These are phyloP conservation scores for Powellomyces hirtus DNA, from an alignment of 192 early-diverging fungal genomes.

Conservation along the genomic window DNA sequence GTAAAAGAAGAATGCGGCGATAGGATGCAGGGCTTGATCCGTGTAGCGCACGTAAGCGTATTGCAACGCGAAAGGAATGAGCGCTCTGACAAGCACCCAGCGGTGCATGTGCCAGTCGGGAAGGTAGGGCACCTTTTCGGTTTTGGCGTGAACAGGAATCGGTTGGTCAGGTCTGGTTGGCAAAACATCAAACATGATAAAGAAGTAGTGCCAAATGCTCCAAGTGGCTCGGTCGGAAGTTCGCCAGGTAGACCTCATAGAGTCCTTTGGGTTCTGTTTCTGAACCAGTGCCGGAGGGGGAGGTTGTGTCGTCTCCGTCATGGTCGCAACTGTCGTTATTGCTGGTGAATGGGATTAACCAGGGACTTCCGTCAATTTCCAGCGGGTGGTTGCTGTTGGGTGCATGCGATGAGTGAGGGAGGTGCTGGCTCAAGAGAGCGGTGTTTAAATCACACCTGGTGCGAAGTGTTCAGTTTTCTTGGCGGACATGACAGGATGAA, in stretches of 20 bases:
- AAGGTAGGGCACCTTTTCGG: conserved; percentile 13
- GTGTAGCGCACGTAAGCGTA: not conserved
- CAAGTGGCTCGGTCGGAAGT: not conserved
- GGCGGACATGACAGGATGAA: too few species aligned
- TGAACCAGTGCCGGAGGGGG: too few species aligned
- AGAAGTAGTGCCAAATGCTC: not conserved
- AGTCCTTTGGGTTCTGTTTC: too few species aligned
- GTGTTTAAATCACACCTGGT: too few species aligned
- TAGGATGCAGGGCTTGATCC: not conserved
- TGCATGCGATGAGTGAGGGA: too few species aligned
- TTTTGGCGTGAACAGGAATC: not conserved
- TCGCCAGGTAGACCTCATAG: conserved; percentile 14
- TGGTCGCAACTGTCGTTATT: too few species aligned
- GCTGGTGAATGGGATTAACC: too few species aligned
- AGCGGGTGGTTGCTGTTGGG: too few species aligned
- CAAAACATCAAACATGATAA: not conserved
- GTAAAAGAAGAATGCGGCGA: conserved; percentile 1
- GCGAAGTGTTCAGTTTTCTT: too few species aligned
- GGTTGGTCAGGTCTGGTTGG: not conserved
- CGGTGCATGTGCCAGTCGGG: conserved; percentile 16
- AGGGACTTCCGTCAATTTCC: too few species aligned
- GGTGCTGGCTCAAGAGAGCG: too few species aligned
- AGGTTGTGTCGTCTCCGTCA: too few species aligned
- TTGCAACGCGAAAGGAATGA: conserved; percentile 4
- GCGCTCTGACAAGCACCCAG: conserved; percentile 9